phyloP scores from a whole-genome alignment of 2,329 filamentous ascomycete species.

The Alternaria triticina region DNA sequence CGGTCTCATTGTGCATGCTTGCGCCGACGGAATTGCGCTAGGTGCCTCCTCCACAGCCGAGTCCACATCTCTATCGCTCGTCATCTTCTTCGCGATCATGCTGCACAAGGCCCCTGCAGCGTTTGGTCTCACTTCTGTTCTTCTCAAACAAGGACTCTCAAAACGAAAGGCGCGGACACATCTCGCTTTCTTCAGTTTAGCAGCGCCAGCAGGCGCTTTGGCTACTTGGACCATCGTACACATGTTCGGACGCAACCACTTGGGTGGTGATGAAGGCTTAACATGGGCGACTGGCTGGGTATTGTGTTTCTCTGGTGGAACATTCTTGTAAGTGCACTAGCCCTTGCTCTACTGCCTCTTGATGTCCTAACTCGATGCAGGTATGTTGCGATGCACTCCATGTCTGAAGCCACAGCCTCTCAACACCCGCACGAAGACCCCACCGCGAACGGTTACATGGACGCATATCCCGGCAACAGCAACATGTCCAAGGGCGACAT shows the following conservation, averaged over 20 bases:
- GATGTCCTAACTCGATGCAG: slow-evolving; percentile 53
- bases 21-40: slow-evolving; percentile 93
- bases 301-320: slow-evolving; percentile 92
- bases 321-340: slow-evolving; percentile 77
- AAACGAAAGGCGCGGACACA: slow-evolving; percentile 86
- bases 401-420: slow-evolving; percentile 73
- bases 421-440: slow-evolving; percentile 38
- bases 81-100: slow-evolving; percentile 97
- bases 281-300: slow-evolving; percentile 93
- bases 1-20: slow-evolving; percentile 93
- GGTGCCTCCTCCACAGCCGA: slow-evolving; percentile 75
- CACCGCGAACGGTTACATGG: slow-evolving; percentile 59
- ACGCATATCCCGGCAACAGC: slow-evolving; percentile 57
- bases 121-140: slow-evolving; percentile 88
- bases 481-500: slow-evolving; percentile 62
- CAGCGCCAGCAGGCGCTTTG: slow-evolving; percentile 85
- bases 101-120: slow-evolving; percentile 96
- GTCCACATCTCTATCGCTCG: slow-evolving; percentile 75
- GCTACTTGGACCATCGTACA: slow-evolving; percentile 82
- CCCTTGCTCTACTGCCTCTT: not conserved
- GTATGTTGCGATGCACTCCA: slow-evolving; percentile 98
- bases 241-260: slow-evolving; percentile 69
- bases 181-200: slow-evolving; percentile 87
- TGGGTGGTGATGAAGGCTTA: slow-evolving; percentile 64
- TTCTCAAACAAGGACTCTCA: slow-evolving; percentile 88